A percentile compares a stretch with the other conserved stretches of the same genome.
phyloP scores from a whole-genome alignment of 768 basidiomycete species.

The Naganishia friedmannii region DNA sequence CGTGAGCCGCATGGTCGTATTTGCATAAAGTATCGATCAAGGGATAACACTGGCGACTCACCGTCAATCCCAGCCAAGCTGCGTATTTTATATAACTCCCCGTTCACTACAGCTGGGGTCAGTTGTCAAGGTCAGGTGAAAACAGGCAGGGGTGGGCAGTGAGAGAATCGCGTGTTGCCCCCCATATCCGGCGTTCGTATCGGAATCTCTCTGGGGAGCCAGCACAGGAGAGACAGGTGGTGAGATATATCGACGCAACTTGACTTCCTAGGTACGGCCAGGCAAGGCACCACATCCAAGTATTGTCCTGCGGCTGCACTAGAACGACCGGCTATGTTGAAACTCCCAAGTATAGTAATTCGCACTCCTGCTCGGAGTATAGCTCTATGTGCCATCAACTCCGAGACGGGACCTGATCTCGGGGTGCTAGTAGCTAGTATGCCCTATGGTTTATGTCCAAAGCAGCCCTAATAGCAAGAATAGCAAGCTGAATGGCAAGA shows the following conservation, averaged over 20 bases:
- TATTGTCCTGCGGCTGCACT: not conserved
- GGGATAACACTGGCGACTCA: not conserved
- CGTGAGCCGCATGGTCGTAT: slow-evolving; percentile 1
- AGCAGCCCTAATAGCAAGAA: no score
- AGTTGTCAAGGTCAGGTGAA: not conserved
- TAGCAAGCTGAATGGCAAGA: no score
- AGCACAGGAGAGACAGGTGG: no score
- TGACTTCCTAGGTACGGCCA: no score
- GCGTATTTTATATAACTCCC: not conserved
- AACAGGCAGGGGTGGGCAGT: not conserved
- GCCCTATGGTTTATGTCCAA: no score
- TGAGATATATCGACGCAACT: no score
- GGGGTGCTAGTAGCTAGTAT: no score
- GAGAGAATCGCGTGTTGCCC: not conserved
- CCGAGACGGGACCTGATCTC: not conserved
- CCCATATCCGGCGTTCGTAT: not conserved
- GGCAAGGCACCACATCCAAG: not conserved
- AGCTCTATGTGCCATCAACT: not conserved
- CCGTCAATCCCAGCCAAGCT: not conserved
- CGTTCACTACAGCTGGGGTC: not conserved
- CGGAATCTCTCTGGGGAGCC: no score
- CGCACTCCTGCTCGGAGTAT: not conserved
- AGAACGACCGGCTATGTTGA: not conserved
- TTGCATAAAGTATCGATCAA: not conserved
- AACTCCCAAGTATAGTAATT: not conserved